Evolutionary conservation across 1,284 basidiomycete species (phyloP), one percentile per base, ranked within the genome.

Genomic region (Meripilus lineatus): DNA sequence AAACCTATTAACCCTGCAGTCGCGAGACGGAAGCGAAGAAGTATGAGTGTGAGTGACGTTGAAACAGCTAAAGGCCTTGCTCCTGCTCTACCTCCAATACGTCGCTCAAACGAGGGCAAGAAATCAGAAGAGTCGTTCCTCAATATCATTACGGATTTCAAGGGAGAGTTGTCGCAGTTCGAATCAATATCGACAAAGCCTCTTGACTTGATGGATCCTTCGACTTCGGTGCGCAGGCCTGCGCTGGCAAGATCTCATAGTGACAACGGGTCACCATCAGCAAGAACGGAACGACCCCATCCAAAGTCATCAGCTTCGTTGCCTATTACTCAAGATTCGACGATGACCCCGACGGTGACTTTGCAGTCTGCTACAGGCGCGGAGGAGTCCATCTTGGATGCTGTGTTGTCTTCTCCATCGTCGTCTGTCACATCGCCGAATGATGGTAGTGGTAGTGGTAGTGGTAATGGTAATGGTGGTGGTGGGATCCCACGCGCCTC

Each of bases 1-100:
- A 45, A 44, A 34, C 21, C 45, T 24, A 47, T 35, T 22, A 40
- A 56, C 5, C 55, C 56, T 14, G 59, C 61, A 17, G 66, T 64
- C 25, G 52, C 53, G 21, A 65, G 71, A 35, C 66, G 61, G 49
- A 84, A 81, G 53, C 75, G 84, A 53, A 69, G 87, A 50, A 89
- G 85, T 58, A 79, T 84, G 77, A 87, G 84, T 53, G 77, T 86
- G 33, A 74, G 81, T 41, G 81, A 86, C 55, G 70, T 73, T 7
- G 85, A 87, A 44, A 74, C 72, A 49, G 58, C 66, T 3, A 66
- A 70, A 49, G 14, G 61, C 58, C 21, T 65, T 70, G 22, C 62
- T 66, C 3, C 63, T 68, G 38, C 59, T 30, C 21, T 41, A 8
- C 58, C 4, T n/a, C 61, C 62, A 20, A 25, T 34, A 7, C 56